Evolutionary conservation across 176 grass and related monocot species (phyloP).

Genomic region (Carex scoparia): DNA sequence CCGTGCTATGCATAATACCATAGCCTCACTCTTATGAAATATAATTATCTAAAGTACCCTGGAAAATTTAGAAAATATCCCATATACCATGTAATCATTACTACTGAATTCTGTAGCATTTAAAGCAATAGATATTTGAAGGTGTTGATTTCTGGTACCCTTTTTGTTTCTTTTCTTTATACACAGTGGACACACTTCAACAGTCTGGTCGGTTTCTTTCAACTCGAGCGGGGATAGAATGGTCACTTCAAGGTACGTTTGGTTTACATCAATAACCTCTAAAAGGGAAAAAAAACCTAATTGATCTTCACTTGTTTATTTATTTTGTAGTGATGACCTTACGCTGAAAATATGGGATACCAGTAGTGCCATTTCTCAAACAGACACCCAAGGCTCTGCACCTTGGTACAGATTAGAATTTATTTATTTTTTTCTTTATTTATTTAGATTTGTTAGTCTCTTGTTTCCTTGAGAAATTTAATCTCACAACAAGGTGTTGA

Average conservation of each 20-base stretch:
- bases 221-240: conserved; percentile 75
- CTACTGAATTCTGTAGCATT: neutral
- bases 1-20: no score
- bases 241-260: conserved; percentile 77
- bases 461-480: neutral
- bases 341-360: conserved; percentile 92
- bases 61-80: neutral
- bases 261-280: conserved; percentile 16
- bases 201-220: conserved; percentile 90
- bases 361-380: conserved; percentile 47
- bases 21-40: neutral
- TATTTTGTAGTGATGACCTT: conserved; percentile 74
- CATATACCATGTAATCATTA: conserved; percentile 1
- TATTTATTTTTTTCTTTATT: neutral
- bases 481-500: conserved; percentile 20
- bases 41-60: neutral
- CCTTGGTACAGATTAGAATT: conserved; percentile 54
- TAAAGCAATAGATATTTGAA: conserved; percentile 1
- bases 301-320: conserved; percentile 20
- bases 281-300: neutral
- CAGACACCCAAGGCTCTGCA: conserved; percentile 38
- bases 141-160: neutral
- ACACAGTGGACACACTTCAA: conserved; percentile 80
- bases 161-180: conserved; percentile 31
- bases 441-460: conserved; percentile 4